phyloP scores from a whole-genome alignment of 352 stramenopile genomes.

The Pythium apleroticum region DNA sequence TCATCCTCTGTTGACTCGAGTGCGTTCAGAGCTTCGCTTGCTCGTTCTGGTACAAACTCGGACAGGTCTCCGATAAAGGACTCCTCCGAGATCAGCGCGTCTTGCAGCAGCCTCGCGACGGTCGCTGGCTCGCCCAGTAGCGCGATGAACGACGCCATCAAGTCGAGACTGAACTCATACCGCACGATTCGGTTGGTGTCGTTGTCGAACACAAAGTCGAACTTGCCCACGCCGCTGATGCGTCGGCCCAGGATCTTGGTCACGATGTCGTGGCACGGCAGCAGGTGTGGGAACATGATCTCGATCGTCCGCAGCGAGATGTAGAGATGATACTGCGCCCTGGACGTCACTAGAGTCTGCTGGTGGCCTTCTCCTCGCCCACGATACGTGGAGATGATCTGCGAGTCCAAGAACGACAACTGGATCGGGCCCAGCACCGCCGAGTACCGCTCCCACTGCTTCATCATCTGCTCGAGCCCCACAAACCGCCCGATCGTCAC shows the following conservation, averaged over 20 bases:
- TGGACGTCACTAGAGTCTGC: constrained; percentile 38
- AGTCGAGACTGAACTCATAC: constrained; percentile 48
- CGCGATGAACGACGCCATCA: constrained; percentile 37
- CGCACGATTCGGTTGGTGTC: constrained; percentile 36
- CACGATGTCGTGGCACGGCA: constrained; percentile 29
- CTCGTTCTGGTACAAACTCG: constrained; percentile 6
- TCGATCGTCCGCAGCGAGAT: constrained; percentile 48
- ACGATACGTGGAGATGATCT: constrained; percentile 11
- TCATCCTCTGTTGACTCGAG: not conserved
- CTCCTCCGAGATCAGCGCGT: constrained; percentile 49
- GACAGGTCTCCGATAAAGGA: constrained; percentile 46
- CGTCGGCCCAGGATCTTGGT: constrained; percentile 33
- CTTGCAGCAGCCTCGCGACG: constrained; percentile 40
- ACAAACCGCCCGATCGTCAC: constrained; percentile 40
- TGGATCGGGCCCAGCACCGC: constrained; percentile 23
- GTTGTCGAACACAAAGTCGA: constrained; percentile 49
- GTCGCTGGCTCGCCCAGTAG: constrained; percentile 43
- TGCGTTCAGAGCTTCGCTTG: no score
- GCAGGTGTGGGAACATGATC: constrained; percentile 50
- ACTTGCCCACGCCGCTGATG: constrained; percentile 34
- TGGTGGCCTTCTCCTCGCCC: not conserved
- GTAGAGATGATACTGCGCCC: constrained; percentile 39
- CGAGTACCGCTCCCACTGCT: constrained; percentile 57
- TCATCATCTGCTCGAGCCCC: constrained; percentile 45
- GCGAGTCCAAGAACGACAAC: constrained; percentile 32